Percentiles rank a stretch among this genome's conserved stretches.
Conservation (phyloP, 345 rosid species). For the Cardamine occulta region DNA sequence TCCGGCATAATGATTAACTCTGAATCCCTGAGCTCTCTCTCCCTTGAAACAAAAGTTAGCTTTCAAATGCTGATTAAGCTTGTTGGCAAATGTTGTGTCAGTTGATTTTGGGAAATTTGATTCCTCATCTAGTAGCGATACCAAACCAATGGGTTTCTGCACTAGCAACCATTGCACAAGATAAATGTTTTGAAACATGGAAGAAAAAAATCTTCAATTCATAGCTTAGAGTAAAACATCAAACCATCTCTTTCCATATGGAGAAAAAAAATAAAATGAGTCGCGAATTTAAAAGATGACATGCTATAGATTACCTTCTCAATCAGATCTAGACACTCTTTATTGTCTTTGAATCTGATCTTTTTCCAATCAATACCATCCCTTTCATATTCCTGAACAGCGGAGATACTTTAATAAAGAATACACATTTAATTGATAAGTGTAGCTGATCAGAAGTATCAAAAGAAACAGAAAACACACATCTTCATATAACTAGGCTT, state of each 20-base stretch:
- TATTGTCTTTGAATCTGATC: slow-evolving; percentile 86
- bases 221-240: neutral
- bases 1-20: slow-evolving; percentile 81
- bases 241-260: slow-evolving; percentile 13
- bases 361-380: slow-evolving; percentile 91
- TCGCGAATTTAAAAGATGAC: neutral
- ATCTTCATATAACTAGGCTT: neutral
- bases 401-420: slow-evolving; percentile 5
- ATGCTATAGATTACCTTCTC: slow-evolving; percentile 62
- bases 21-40: slow-evolving; percentile 74
- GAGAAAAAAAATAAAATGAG: neutral
- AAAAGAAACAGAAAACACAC: neutral
- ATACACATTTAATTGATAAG: neutral
- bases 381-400: slow-evolving; percentile 72
- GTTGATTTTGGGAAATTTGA: slow-evolving; percentile 80
- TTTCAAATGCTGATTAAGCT: slow-evolving; percentile 78
- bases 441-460: neutral
- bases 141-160: slow-evolving; percentile 84
- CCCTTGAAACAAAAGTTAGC: slow-evolving; percentile 71
- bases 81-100: slow-evolving; percentile 81
- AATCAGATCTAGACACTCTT: slow-evolving; percentile 80
- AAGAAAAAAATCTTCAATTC: neutral
- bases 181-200: neutral
- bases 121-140: slow-evolving; percentile 89
- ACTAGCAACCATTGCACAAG: slow-evolving; percentile 34